These are phyloP conservation scores for Fusarium piperis DNA, from an alignment of 2,329 filamentous ascomycete genomes.

Conservation along the genomic window DNA sequence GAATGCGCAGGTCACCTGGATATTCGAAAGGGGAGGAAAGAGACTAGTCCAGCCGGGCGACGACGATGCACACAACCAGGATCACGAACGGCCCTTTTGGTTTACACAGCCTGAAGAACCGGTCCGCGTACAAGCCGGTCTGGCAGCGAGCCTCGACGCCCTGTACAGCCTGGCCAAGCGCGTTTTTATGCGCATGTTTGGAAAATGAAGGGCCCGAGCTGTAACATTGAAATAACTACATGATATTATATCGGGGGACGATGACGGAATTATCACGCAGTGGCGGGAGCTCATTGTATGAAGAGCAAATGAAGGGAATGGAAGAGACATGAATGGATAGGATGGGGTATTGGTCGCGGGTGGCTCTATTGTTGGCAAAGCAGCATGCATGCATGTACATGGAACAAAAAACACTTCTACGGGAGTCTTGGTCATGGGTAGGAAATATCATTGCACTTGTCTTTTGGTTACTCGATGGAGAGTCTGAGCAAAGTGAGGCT, in stretches of 20 bases:
- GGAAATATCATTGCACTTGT: conserved; percentile 41
- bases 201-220: conserved; percentile 12
- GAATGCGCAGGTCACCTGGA: conserved; percentile 33
- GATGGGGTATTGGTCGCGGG: conserved; percentile 4
- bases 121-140: conserved; percentile 16
- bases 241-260: background rate
- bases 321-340: background rate
- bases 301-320: conserved; percentile 13
- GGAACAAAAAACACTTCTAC: conserved; percentile 35
- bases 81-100: conserved; percentile 6
- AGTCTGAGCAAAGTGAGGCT: background rate
- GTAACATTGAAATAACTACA: conserved; percentile 6
- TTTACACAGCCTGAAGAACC: conserved; percentile 15
- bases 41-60: conserved; percentile 25
- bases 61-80: background rate
- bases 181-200: conserved; percentile 26
- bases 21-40: conserved; percentile 36
- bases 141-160: conserved; percentile 14
- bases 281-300: conserved; percentile 26
- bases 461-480: conserved; percentile 16
- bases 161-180: conserved; percentile 29
- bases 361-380: conserved; percentile 31
- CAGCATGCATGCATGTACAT: conserved; percentile 41
- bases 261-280: background rate
- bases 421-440: conserved; percentile 42